Base-by-base conservation (phyloP, 306 rosid species). In the Dryas drummondii region DNA sequence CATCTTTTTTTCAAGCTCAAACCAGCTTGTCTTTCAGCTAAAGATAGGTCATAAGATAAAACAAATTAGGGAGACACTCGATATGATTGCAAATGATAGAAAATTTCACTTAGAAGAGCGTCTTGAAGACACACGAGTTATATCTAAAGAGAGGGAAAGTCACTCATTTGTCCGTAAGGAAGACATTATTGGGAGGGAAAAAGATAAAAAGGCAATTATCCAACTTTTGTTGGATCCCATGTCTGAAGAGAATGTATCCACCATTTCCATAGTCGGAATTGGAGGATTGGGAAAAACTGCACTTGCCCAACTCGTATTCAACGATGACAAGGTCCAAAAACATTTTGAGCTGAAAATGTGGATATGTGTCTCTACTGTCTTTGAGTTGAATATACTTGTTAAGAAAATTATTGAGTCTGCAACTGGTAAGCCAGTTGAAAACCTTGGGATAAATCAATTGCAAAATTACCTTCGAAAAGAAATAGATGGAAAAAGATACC, bases 401-500 rank as follows among this genome's bases (percentile, higher is more conserved):
- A 1, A 22, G 54, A 48, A 67, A 19, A 67, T 26, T 2, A 42
- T 64, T 15, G n/a, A 44, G 13, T 41, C 68, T 1, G 19, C 22
- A 1, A 64, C 68, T 7, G 3, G 5, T 15, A 15, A 13, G 3
- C 14, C 49, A 4, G 11, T 47, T 4, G 26, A 7, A 41, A 16
- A 42, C 22, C 68, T 41, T 42, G 72, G 58, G 54, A 61, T 82
- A 55, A 80, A 79, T 69, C 60, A 60, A 55, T 13, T 77, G 17
- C 78, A 61, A n/a, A 53, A 60, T 4, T 40, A 67, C 5, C 66
- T 77, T 5, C 48, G 81, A 46, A 11, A 45, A 9, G 74, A 70
- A 73, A 75, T 86, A 11, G 3, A 14, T 2, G 66, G 78, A 44
- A 80, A 75, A 68, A 80, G n/a, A 47, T 86, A 32, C 66, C 59